Evolutionary conservation across 1,139 yeast species (phyloP), one percentile per base, ranked within the genome.

Genomic region (Keqinozyma sinolaborantium): DNA sequence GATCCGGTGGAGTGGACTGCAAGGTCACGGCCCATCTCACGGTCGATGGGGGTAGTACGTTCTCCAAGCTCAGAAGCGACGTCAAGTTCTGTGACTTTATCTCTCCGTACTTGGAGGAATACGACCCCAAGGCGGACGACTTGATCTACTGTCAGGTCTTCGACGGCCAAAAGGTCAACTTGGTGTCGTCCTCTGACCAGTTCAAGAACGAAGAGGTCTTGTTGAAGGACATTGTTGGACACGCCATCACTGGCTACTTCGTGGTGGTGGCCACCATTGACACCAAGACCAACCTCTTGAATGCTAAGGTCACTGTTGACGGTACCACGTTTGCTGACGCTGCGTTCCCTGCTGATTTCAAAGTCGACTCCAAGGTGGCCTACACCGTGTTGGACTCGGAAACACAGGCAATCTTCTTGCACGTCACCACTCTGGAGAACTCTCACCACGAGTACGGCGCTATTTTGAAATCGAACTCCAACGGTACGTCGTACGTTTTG

Each of bases 401-500:
- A 24, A 73, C 90, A 0, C 78, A 83, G 23, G 77, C 95, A 0
- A 67, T 92, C 5, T 83, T 90, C 56, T 56, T 92, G 61, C 97
- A 88, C 53, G 84, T 88, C 5, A 84, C 96, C 1, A 80, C 88
- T 0, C 69, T 68, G 42, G 55, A 63, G 16, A 67, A 65, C 5
- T 37, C 51, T 0, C 77, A 73, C 7, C 53, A 60, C 8, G 95
- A 87, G 47, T 81, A 57, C 57, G 98, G 98, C 6, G 68, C 87
- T 0, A 64, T 94, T n/a, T 66, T 92, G 47, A 92, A 92, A 51
- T 86, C 96, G 1, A 90, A 92, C 52, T 84, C 86, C n/a, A 87
- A 90, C 48, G 99, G 99, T 39, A 88, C 97, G 0, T 77, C 85
- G n/a, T 90, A 85, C 53, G 92, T 85, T 3, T 63, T 79, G 19